Percentiles rank a stretch among this genome's conserved stretches.
Evolutionary conservation across 305 asterid species (phyloP).

Genomic region (Fraxinus sp.): DNA sequence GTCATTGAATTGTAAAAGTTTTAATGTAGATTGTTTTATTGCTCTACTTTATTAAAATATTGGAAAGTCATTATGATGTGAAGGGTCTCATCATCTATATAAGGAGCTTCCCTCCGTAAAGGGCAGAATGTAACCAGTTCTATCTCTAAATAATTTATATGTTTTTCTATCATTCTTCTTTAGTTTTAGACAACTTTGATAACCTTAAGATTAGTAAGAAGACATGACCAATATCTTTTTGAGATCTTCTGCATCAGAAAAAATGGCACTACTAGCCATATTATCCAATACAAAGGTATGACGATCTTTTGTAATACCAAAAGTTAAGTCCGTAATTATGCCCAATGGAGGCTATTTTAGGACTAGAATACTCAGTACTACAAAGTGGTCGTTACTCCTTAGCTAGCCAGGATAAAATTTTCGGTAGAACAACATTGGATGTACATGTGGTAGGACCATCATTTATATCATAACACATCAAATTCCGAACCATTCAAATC

Average conservation of each 20-base stretch:
- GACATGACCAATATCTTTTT: not conserved
- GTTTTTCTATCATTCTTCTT: not conserved
- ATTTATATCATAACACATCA: too few species aligned
- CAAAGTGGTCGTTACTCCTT: not conserved
- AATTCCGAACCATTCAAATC: not conserved
- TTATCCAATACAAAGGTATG: not conserved
- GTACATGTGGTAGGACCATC: not conserved
- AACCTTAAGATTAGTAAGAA: not conserved
- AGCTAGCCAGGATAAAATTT: not conserved
- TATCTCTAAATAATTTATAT: too few species aligned
- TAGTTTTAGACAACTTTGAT: not conserved
- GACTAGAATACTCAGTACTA: not conserved
- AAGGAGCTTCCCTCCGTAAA: not conserved
- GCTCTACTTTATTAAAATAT: too few species aligned
- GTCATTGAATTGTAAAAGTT: not conserved
- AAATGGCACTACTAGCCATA: not conserved
- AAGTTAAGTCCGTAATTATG: not conserved
- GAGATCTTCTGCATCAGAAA: not conserved
- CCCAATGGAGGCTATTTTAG: not conserved
- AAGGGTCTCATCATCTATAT: not conserved
- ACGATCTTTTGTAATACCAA: not conserved
- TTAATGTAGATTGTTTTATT: not conserved
- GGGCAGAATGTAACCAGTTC: not conserved
- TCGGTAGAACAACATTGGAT: not conserved
- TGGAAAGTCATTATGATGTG: not conserved